Conservation (phyloP, 2,329 filamentous ascomycete genomes). For the Aschersonia sp. region DNA sequence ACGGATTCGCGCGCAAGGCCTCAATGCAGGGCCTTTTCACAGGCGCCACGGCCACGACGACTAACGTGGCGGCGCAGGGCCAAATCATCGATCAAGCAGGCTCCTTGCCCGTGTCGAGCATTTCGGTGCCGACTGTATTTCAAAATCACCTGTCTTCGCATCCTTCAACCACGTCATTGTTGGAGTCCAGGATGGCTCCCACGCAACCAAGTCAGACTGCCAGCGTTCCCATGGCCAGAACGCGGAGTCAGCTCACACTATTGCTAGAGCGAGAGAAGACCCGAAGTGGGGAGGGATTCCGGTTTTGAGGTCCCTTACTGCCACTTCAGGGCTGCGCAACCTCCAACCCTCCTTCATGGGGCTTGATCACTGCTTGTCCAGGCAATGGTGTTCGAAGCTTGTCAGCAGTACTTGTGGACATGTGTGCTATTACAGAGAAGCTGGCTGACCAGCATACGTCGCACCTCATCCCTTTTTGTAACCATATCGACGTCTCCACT, state of each 20-base stretch:
- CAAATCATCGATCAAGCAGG: conserved; percentile 27
- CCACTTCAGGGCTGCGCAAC: too few relatives aligned
- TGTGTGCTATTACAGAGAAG: too few relatives aligned
- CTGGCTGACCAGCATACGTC: too few relatives aligned
- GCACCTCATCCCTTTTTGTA: too few relatives aligned
- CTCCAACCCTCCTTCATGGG: too few relatives aligned
- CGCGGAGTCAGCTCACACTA: conserved; percentile 45
- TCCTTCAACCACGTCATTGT: conserved; percentile 11
- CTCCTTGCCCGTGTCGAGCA: conserved; percentile 14
- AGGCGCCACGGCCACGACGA: conserved; percentile 22
- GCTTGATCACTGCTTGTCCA: too few relatives aligned
- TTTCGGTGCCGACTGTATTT: conserved; percentile 7
- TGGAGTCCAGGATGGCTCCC: conserved; percentile 28
- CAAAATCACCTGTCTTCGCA: conserved; percentile 12
- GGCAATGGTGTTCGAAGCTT: too few relatives aligned
- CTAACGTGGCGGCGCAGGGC: conserved; percentile 25
- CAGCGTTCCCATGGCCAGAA: conserved; percentile 35
- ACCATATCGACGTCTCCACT: too few relatives aligned
- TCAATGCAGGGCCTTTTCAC: conserved; percentile 16
- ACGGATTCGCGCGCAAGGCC: conserved; percentile 11
- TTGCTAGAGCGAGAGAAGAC: conserved; percentile 39
- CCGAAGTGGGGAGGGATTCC: conserved; percentile 6
- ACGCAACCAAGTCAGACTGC: conserved; percentile 31
- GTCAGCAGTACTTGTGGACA: too few relatives aligned
- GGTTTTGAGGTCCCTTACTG: background rate